phyloP scores from a whole-genome alignment of 768 basidiomycete species.

The Kwoniella sp. region DNA sequence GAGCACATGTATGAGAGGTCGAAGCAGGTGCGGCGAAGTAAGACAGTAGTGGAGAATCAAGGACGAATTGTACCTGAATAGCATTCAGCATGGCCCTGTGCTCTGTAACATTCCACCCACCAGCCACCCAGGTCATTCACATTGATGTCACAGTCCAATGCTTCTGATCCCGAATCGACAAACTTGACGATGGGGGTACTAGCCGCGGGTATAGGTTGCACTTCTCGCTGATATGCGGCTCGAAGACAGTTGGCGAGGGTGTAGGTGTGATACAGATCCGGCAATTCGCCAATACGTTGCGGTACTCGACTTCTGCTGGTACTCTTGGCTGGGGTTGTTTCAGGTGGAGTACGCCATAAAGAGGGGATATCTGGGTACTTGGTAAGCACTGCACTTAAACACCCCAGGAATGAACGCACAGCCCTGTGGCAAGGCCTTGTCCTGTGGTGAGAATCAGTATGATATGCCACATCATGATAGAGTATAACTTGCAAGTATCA shows the following conservation, averaged over 20 bases:
- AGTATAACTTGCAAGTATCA: constrained; percentile 27
- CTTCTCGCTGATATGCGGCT: constrained; percentile 16
- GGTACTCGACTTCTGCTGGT: constrained; percentile 1
- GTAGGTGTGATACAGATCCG: constrained; percentile 22
- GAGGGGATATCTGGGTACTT: constrained; percentile 17
- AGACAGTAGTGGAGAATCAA: constrained; percentile 46
- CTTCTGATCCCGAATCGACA: constrained; percentile 17
- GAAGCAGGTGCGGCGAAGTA: constrained; percentile 40
- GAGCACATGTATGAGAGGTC: constrained; percentile 45
- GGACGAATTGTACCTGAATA: constrained; percentile 44
- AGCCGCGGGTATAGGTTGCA: constrained; percentile 32
- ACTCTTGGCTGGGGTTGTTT: not conserved
- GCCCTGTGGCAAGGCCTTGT: constrained; percentile 37
- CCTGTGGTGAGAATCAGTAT: constrained; percentile 11
- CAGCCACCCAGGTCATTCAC: constrained; percentile 48
- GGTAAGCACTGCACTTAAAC: not conserved
- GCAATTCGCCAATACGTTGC: constrained; percentile 10
- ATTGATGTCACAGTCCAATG: constrained; percentile 40
- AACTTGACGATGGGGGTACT: constrained; percentile 47
- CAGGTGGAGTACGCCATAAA: constrained; percentile 20
- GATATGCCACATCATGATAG: not conserved
- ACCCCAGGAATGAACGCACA: constrained; percentile 20
- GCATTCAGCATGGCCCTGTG: no score
- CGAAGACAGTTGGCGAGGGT: constrained; percentile 13
- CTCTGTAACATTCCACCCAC: constrained; percentile 15